Conservation (phyloP, 805 yeast genomes). For the Wickerhamiella vanderwaltii region DNA sequence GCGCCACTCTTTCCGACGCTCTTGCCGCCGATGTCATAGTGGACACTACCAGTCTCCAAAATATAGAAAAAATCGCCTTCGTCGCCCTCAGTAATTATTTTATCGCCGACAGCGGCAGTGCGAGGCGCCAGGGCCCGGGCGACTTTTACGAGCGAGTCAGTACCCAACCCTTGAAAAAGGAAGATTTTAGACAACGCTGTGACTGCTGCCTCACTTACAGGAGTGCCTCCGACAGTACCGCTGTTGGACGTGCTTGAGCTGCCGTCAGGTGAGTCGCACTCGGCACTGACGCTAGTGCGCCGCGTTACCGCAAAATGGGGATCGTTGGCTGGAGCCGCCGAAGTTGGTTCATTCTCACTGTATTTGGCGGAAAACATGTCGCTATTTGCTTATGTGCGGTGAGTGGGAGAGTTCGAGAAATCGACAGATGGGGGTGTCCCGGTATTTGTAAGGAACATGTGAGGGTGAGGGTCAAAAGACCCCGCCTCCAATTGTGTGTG, state of each 20-base stretch:
- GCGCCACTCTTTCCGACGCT: conserved; percentile 66
- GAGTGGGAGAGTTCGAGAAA: background rate
- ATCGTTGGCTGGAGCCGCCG: background rate
- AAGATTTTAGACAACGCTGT: conserved; percentile 69
- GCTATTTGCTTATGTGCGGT: background rate
- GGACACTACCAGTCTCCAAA: conserved; percentile 74
- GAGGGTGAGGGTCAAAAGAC: too few species aligned
- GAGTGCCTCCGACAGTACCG: background rate
- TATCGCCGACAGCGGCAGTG: conserved; percentile 42
- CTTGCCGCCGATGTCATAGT: conserved; percentile 57
- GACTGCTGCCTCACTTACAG: conserved; percentile 25
- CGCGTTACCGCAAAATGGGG: conserved; percentile 6
- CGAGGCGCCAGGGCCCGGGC: conserved; percentile 76
- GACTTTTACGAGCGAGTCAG: conserved; percentile 61
- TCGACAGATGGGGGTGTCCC: background rate
- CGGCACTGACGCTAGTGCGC: conserved; percentile 9
- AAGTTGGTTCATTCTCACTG: background rate
- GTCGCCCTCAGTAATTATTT: conserved; percentile 79
- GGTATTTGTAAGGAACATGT: too few species aligned
- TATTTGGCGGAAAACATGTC: conserved; percentile 8
- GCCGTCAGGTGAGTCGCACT: conserved; percentile 6
- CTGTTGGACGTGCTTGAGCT: background rate
- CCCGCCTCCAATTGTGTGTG: too few species aligned
- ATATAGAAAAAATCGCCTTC: conserved; percentile 89
- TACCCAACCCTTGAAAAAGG: conserved; percentile 71